A percentile compares a stretch with the other conserved stretches of the same genome.
Conservation (phyloP, 768 basidiomycete species). For the Fomitopsis pulvina region DNA sequence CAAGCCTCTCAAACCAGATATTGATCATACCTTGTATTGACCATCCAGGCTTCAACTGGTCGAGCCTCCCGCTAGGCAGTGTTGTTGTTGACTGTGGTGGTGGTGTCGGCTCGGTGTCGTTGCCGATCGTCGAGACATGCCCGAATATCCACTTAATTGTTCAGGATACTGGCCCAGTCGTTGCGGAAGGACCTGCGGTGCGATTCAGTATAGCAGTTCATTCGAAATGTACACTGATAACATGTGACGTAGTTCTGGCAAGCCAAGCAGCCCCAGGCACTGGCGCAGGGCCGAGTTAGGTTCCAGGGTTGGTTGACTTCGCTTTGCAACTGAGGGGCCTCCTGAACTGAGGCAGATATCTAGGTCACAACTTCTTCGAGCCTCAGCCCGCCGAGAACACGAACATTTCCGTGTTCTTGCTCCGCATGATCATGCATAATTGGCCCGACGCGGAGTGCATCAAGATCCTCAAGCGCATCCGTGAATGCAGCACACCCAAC, state of each 20-base stretch:
- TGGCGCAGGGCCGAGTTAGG: constrained; percentile 17
- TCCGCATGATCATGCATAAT: constrained; percentile 25
- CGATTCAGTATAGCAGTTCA: neutral
- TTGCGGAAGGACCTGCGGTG: constrained; percentile 19
- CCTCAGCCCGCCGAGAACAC: constrained; percentile 20
- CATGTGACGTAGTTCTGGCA: constrained; percentile 16
- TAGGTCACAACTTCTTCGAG: constrained; percentile 21
- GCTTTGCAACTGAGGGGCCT: neutral
- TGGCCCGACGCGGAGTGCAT: constrained; percentile 27
- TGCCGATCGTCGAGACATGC: constrained; percentile 16
- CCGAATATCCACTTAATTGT: constrained; percentile 22
- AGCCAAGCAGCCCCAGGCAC: constrained; percentile 15
- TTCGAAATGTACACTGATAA: neutral
- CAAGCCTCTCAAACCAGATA: neutral
- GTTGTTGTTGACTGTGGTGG: constrained; percentile 28
- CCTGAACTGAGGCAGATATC: neutral
- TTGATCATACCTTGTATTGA: neutral
- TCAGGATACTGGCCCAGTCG: constrained; percentile 23
- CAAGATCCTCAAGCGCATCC: constrained; percentile 20
- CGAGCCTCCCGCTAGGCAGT: constrained; percentile 11
- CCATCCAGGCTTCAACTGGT: constrained; percentile 25
- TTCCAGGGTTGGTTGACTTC: constrained; percentile 13
- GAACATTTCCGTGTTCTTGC: constrained; percentile 21
- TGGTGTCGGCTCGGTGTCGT: constrained; percentile 22
- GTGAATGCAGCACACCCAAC: constrained; percentile 14